phyloP scores from a whole-genome alignment of 805 yeast species.

The Komagataella mondaviorum region DNA sequence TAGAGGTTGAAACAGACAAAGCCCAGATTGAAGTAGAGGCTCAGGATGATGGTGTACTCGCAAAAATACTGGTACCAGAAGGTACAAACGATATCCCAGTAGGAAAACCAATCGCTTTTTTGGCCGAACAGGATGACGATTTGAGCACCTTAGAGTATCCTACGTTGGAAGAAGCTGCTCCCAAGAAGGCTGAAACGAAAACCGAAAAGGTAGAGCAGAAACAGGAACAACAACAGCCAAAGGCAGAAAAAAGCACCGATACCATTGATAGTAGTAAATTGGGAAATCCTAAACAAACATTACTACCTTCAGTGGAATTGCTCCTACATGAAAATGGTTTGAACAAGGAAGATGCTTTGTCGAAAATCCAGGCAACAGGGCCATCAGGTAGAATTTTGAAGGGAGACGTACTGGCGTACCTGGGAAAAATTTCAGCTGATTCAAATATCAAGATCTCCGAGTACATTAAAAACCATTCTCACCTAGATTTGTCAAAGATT shows the following conservation, averaged over 20 bases:
- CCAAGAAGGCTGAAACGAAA: slow-evolving; percentile 8
- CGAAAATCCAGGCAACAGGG: slow-evolving; percentile 72
- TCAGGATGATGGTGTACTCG: slow-evolving; percentile 82
- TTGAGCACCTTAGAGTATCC: slow-evolving; percentile 51
- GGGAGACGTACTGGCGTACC: slow-evolving; percentile 81
- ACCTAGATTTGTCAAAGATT: slow-evolving; percentile 63
- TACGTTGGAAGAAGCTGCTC: slow-evolving; percentile 17
- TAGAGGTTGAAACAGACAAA: slow-evolving; percentile 81
- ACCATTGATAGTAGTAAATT: slow-evolving; percentile 5
- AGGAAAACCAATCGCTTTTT: slow-evolving; percentile 78
- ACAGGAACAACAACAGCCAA: slow-evolving; percentile 8
- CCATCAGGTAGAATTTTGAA: slow-evolving; percentile 78
- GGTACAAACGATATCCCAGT: slow-evolving; percentile 78
- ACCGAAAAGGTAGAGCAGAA: slow-evolving; percentile 8
- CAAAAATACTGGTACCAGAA: slow-evolving; percentile 53
- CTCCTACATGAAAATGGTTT: slow-evolving; percentile 51
- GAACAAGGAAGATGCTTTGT: slow-evolving; percentile 55
- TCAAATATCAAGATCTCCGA: slow-evolving; percentile 39
- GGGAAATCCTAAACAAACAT: slow-evolving; percentile 55
- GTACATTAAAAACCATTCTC: slow-evolving; percentile 40
- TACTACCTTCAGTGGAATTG: slow-evolving; percentile 69
- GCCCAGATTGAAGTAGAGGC: slow-evolving; percentile 80
- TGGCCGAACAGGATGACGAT: slow-evolving; percentile 86
- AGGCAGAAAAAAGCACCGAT: slow-evolving; percentile 6
- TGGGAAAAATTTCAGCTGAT: slow-evolving; percentile 57